Base-by-base conservation (phyloP, 179 eudicot genomes). In the Silene noctiflora region DNA sequence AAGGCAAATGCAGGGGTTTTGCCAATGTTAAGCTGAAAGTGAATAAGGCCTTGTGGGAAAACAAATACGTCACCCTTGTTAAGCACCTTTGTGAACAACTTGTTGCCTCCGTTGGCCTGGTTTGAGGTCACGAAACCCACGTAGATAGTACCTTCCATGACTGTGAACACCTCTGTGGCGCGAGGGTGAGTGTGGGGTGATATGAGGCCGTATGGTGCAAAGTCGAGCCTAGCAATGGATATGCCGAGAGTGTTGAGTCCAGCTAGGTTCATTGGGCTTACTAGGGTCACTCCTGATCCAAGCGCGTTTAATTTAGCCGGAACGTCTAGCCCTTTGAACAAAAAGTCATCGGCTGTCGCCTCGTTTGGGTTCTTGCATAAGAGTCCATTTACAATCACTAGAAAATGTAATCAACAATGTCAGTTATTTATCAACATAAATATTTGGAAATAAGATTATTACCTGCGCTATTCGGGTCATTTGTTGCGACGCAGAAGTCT, bases 101-200 rank as follows among this genome's bases (percentile, higher is more conserved):
- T 71, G 74, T 71, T 71, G 10, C 63, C 24, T 6, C 74, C 74
- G 27, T 53, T 53, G 62, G 74, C 62, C 42, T 71, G 74, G 44
- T 71, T 71, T 24, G 74, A 53, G 16, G 74, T 71, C 7, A 71
- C 62, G 7, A 71, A 71, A 5, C 74, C 74, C 2, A 71, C 74
- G n/a, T 71, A 53, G n/a, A 71, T 71, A 42, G 74, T 71, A 16
- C 74, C 74, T 16, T 71, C 74, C 44, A 71, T 12, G 62, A 71
- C 74, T 3, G 74, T 71, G 74, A 71, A 71, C 6, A 71, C 74
- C 63, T 71, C 74, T 0, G 74, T 71, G 62, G 74, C 74, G 5
- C 74, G 61, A 6, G 74, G 74, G 74, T 71, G 74, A 10, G 39
- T 24, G 46, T 71, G 74, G 62, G 62, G 63, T 6, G 63, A 25